phyloP scores from a whole-genome alignment of 1,284 basidiomycete species.

The Entoloma clypeatum region DNA sequence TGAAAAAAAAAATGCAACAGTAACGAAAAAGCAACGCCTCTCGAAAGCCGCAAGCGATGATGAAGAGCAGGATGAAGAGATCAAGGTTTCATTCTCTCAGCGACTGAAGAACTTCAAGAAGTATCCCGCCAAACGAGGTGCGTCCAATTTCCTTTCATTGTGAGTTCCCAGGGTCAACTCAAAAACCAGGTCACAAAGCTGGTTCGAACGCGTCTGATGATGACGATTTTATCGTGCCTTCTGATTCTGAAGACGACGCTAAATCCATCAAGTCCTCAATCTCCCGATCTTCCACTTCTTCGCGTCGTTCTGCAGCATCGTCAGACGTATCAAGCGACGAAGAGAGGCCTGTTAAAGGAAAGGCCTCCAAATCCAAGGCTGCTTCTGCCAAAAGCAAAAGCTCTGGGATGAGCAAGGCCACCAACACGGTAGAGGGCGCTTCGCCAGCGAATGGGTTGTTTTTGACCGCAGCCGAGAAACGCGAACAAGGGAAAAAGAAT shows the following conservation, averaged over 20 bases:
- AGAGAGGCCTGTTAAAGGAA: too few relatives aligned
- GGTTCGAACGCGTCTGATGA: conserved; percentile 41
- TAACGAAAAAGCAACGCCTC: conserved; percentile 52
- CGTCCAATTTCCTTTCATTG: conserved; percentile 13
- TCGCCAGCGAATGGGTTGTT: conserved; percentile 43
- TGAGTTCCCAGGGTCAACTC: conserved; percentile 10
- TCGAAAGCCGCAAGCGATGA: conserved; percentile 40
- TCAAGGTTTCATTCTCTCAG: conserved; percentile 47
- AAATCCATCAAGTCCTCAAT: conserved; percentile 38
- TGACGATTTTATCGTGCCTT: conserved; percentile 65
- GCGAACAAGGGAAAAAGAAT: conserved; percentile 71
- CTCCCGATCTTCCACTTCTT: conserved; percentile 45
- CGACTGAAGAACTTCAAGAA: conserved; percentile 64
- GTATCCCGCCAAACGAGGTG: conserved; percentile 50
- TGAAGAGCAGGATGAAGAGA: conserved; percentile 40
- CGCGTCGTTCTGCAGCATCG: conserved; percentile 39
- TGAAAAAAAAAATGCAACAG: conserved; percentile 22
- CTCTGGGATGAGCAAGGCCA: conserved; percentile 12
- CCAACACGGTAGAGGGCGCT: conserved; percentile 10
- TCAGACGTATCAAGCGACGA: conserved; percentile 36
- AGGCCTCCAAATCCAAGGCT: conserved; percentile 28
- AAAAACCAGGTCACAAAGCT: conserved; percentile 33
- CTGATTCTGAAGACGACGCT: conserved; percentile 52
- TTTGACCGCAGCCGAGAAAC: conserved; percentile 84
- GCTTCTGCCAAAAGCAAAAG: conserved; percentile 23